A percentile compares a stretch with the other conserved stretches of the same genome.
These are phyloP conservation scores for Quercus berberidifolia DNA, from an alignment of 306 rosid genomes.

Conservation along the genomic window DNA sequence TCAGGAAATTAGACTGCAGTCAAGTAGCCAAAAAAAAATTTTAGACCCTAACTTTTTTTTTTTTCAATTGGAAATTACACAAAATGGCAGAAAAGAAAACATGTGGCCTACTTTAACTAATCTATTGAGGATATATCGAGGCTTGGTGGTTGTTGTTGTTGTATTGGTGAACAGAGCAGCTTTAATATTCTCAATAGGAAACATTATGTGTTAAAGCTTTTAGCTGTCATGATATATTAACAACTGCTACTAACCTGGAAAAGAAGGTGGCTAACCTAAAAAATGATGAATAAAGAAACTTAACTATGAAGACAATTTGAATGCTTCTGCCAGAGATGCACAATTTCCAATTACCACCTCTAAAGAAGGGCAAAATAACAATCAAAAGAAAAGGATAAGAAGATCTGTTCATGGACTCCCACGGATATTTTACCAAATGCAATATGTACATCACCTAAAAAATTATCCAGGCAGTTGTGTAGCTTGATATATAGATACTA, in stretches of 20 bases:
- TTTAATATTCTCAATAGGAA: background rate
- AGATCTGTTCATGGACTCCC: background rate
- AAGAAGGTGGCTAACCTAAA: background rate
- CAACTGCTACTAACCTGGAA: slow-evolving; percentile 1
- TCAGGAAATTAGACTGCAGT: background rate
- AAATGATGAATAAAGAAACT: background rate
- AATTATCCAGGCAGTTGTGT: background rate
- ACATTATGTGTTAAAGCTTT: background rate
- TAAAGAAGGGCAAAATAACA: background rate
- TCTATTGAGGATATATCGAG: no score
- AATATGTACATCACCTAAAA: background rate
- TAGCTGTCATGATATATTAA: slow-evolving; percentile 4
- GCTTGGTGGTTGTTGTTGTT: no score
- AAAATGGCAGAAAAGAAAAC: no score
- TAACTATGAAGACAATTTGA: background rate
- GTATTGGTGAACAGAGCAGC: background rate
- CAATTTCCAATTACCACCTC: background rate
- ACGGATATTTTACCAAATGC: background rate
- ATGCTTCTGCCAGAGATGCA: background rate
- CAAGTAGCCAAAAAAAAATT: background rate
- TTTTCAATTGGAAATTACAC: background rate
- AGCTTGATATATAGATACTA: background rate
- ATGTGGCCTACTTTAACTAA: no score
- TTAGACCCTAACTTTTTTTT: background rate
- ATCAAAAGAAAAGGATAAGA: background rate